Evolutionary conservation across 805 yeast genomes (phyloP), one percentile per base, ranked within the genome.

Genomic region (Candida endomychidarum): DNA sequence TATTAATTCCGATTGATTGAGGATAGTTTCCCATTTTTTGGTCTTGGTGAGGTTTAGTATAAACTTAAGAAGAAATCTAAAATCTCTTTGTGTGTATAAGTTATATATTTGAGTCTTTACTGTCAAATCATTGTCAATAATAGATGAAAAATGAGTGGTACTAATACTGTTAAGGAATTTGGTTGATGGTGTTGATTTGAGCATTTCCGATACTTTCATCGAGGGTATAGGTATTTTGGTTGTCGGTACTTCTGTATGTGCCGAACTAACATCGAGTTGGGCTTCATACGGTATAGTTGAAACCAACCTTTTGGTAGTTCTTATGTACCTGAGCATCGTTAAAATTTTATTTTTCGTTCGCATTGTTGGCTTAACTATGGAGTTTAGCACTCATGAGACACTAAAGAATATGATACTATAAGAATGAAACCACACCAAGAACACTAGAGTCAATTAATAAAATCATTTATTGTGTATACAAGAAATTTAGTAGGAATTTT

Each of bases 1-100:
- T 6, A 56, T 45, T 6, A 58, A 37, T 37, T 60, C 62, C 8
- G 42, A 37, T 11, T 44, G 48, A 11, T 46, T 41, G 12, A 59
- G 44, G 18, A 41, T 28, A 4, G 33, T 22, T 10, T 30, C 35
- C 45, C 38, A 40, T 15, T 23, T 19, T 37, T 16, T 28, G 26
- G 12, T 37, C 12, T 38, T 33, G 4, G 54, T 46, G 41, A 49
- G 38, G 21, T 42, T 42, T 22, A 48, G 24, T n/a, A 57, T 32
- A 2, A 54, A 35, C 23, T 52, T 44, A 10, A 52, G 30, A 28
- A 57, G 41, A 11, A 44, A 41, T 8, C 37, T 32, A 37, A 36
- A 52, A 14, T 51, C 38, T 18, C 46, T 44, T 8, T 30, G 34
- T 10, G 50, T 45, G 14, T 54, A 34, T 16, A 53, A 39, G 4